Evolutionary conservation across 768 basidiomycete genomes (phyloP), one percentile per base, ranked within the genome.

Genomic region (Boletus rubroflammeus): DNA sequence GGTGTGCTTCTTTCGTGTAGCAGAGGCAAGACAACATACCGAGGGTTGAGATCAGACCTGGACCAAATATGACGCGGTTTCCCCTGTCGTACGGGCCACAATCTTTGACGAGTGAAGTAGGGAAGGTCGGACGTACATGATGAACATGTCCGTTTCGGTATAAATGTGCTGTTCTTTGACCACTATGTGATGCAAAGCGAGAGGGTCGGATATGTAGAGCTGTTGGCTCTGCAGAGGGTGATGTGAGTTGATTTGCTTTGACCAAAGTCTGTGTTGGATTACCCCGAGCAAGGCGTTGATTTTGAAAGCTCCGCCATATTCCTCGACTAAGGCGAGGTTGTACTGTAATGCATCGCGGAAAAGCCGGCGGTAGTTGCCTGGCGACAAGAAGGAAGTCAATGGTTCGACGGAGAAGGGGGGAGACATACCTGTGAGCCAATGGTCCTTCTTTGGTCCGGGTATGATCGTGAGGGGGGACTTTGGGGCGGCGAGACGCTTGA

Each of bases 151-250:
- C 0, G 70, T 70, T 50, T 75, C 74, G 47, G 76, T 75, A 41
- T 69, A 73, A 29, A 73, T 50, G 45, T 70, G 58, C 29, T 67
- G 66, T 45, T 70, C 73, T 49, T 74, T 75, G 48, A 76, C 65
- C 10, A 73, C 47, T 28, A 76, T 67, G 47, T 73, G 64, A 54
- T 74, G 64, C 6, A 76, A 51, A 10, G 75, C 73, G 26, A 67
- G 66, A 5, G 73, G 75, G 36, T 76, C 76, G 7, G 67, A 70
- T 34, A 76, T 54, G 53, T 70, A 75, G 31, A 76, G 65, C 11
- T 70, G 65, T 13, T 64, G 55, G 25, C 46, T 61, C 65, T 62
- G 47, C 26, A 62, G 43, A 34, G 3, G 46, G 40, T 2, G 19
- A 25, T 14, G 19, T 53, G 46, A 54, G 57, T 15, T 6, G 31